Evolutionary conservation across 139 green algal species (phyloP), one percentile per base, ranked within the genome.

Genomic region (Chlorella sp.): DNA sequence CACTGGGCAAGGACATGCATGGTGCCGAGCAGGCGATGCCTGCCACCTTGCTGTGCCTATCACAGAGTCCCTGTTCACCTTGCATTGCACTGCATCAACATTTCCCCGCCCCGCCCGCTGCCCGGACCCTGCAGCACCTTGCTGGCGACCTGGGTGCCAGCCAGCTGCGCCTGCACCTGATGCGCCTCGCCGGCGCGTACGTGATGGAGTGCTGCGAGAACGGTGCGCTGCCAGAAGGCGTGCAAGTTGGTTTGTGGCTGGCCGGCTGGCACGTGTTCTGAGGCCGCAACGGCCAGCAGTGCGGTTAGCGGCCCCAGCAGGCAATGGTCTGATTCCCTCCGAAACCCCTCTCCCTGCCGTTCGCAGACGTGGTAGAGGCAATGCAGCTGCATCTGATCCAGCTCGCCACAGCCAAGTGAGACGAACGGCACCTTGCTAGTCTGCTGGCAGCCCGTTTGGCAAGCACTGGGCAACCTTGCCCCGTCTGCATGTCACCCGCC

Each of bases 131-230:
- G 24, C 64, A 6, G 64, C 56, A 65, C 17, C 2, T 19, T n/a
- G 78, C 40, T 1, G 92, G 92, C 4, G 65, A 89, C 9, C 13
- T 44, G 3, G 60, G 38, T 9, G 92, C 92, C 40, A 44, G 81
- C 48, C 82, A 89, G 87, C 73, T 96, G 85, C 87, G 93, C 84
- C 75, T 93, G 72, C 88, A 94, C 80, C 93, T 95, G 89, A 90
- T 94, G 89, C 87, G 93, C 73, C 69, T 91, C 78, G 87, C 91
- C 62, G 92, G 89, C 2, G 78, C 90, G 24, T 93, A 91, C 73
- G 73, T 95, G 46, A 40, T 93, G 26, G 92, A 96, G 77, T 64
- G 70, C 54, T 70, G 77, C 60, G 77, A 83, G 14, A 13, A 19
- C 36, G 77, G 77, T 83, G 77, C 19, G 74, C 26, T 5, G 41